These are phyloP conservation scores for Pezicula carpinea DNA, from an alignment of 2,329 filamentous ascomycete species.

Conservation along the genomic window DNA sequence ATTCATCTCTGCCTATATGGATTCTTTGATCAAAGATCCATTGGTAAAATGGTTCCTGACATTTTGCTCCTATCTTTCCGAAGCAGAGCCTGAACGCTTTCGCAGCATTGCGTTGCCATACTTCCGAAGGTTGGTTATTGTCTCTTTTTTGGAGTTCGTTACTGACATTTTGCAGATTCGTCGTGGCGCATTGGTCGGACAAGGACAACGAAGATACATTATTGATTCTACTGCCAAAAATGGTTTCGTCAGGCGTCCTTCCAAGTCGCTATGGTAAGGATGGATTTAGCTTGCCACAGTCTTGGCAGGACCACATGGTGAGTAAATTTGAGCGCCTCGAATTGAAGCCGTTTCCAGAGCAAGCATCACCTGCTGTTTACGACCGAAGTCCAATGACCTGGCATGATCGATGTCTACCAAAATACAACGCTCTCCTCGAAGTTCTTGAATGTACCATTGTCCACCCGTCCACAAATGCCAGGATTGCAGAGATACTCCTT, in stretches of 20 bases:
- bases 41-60: conserved; percentile 72
- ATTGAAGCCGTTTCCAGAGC: conserved; percentile 59
- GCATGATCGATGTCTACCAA: conserved; percentile 59
- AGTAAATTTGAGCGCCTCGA: conserved; percentile 64
- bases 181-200: conserved; percentile 69
- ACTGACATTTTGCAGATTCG: conserved; percentile 52
- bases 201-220: conserved; percentile 61
- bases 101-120: conserved; percentile 71
- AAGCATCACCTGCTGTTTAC: conserved; percentile 44
- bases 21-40: conserved; percentile 58
- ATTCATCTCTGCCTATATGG: conserved; percentile 60
- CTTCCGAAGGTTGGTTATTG: conserved; percentile 62
- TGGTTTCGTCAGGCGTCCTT: conserved; percentile 53
- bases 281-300: conserved; percentile 53
- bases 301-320: conserved; percentile 70
- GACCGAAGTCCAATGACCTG: conserved; percentile 58
- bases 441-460: conserved; percentile 58
- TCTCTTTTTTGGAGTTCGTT: neutral
- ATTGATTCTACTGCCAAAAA: conserved; percentile 62
- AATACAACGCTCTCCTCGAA: conserved; percentile 63
- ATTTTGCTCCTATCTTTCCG: conserved; percentile 78
- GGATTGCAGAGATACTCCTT: conserved; percentile 61
- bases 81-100: conserved; percentile 71
- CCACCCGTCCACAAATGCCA: conserved; percentile 61
- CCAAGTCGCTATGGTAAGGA: conserved; percentile 48